Conservation (phyloP, 2,329 filamentous ascomycete species). For the Thermochaetoides dissita region DNA sequence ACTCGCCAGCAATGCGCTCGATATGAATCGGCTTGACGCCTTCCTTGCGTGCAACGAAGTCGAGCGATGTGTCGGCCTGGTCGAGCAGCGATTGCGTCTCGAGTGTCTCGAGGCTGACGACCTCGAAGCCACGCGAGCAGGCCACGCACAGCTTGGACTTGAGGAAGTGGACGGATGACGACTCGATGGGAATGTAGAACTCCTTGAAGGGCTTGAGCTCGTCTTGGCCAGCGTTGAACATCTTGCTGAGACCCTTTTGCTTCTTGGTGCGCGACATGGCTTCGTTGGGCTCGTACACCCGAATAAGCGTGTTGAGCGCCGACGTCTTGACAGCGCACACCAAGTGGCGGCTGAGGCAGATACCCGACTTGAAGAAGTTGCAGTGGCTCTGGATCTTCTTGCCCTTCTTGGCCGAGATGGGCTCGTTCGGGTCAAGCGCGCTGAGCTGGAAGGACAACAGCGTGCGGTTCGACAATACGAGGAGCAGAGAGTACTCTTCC, state of each 20-base stretch:
- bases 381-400: slow-evolving; percentile 96
- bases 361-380: slow-evolving; percentile 96
- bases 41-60: slow-evolving; percentile 90
- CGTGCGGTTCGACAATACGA: slow-evolving; percentile 88
- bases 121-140: slow-evolving; percentile 89
- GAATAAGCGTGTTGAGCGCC: slow-evolving; percentile 87
- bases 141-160: slow-evolving; percentile 94
- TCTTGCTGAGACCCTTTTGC: slow-evolving; percentile 87
- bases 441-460: slow-evolving; percentile 79
- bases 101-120: slow-evolving; percentile 91
- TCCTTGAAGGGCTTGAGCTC: slow-evolving; percentile 96
- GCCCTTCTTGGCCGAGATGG: slow-evolving; percentile 65
- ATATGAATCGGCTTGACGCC: slow-evolving; percentile 93
- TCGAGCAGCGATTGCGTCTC: slow-evolving; percentile 95
- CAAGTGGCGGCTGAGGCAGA: slow-evolving; percentile 83
- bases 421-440: slow-evolving; percentile 73
- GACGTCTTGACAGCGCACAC: slow-evolving; percentile 95
- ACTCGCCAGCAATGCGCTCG: slow-evolving; percentile 91
- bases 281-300: slow-evolving; percentile 97
- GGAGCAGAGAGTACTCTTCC: slow-evolving; percentile 82
- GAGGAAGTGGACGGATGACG: slow-evolving; percentile 95
- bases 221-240: slow-evolving; percentile 87
- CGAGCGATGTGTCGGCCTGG: slow-evolving; percentile 91
- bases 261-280: slow-evolving; percentile 87
- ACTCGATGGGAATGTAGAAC: slow-evolving; percentile 97